Evolutionary conservation across 345 rosid genomes (phyloP).

Genomic region (Eucalyptus sp.): DNA sequence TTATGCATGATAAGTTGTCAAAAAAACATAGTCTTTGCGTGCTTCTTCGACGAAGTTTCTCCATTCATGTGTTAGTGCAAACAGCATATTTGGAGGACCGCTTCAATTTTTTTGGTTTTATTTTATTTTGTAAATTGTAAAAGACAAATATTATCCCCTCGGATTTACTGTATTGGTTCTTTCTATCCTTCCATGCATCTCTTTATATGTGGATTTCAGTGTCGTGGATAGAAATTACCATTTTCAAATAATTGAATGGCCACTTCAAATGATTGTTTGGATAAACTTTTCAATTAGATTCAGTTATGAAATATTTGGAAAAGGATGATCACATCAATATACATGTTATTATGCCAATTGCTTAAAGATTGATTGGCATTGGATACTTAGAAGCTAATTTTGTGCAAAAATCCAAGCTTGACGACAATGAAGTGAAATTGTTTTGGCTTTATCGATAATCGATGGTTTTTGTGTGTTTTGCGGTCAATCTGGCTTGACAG

Average conservation of each 20-base stretch:
- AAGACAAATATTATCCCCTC: background rate
- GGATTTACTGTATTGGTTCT: background rate
- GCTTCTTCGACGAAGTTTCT: background rate
- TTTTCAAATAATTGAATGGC: background rate
- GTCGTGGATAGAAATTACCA: background rate
- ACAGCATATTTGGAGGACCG: background rate
- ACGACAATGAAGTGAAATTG: background rate
- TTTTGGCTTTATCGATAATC: background rate
- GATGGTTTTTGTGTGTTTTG: background rate
- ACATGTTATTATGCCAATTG: no score
- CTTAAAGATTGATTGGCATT: background rate
- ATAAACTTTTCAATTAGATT: background rate
- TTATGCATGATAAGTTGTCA: background rate
- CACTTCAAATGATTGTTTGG: background rate
- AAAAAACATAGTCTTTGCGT: background rate
- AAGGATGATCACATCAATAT: background rate
- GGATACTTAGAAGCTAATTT: background rate
- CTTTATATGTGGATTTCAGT: background rate
- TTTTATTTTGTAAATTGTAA: background rate
- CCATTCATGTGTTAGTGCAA: background rate
- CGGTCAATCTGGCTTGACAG: background rate
- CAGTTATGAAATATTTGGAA: background rate
- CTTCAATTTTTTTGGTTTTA: background rate
- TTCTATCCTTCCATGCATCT: background rate
- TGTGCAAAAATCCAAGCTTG: background rate